These are phyloP conservation scores for Teratosphaeria viscida DNA, from an alignment of 2,329 filamentous ascomycete genomes.

Conservation along the genomic window DNA sequence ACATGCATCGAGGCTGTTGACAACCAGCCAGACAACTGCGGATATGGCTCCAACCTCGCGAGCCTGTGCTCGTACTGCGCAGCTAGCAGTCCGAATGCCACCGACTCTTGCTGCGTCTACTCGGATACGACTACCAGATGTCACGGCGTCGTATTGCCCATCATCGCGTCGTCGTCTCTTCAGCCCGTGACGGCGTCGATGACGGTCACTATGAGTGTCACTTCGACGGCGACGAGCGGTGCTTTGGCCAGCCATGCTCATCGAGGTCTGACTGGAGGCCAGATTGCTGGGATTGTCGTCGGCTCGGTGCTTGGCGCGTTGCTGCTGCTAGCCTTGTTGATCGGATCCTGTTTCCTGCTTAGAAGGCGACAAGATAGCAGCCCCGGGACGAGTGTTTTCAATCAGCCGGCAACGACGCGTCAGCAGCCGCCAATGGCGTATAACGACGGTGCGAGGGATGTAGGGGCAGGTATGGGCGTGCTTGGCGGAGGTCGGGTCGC, in stretches of 20 bases:
- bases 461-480: conserved; percentile 52
- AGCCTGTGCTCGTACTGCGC: conserved; percentile 84
- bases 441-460: conserved; percentile 30
- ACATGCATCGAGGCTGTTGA: conserved; percentile 63
- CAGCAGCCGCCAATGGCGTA: conserved; percentile 31
- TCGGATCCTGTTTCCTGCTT: conserved; percentile 48
- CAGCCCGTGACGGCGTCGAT: conserved; percentile 54
- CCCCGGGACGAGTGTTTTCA: conserved; percentile 67
- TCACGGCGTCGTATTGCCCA: conserved; percentile 62
- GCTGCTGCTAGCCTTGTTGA: conserved; percentile 56
- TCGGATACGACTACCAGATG: conserved; percentile 67
- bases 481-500: conserved; percentile 83
- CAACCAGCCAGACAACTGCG: conserved; percentile 83
- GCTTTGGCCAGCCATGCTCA: conserved; percentile 13
- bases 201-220: conserved; percentile 38
- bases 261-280: conserved; percentile 62
- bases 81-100: conserved; percentile 75
- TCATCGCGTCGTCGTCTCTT: conserved; percentile 48
- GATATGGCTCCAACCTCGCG: conserved; percentile 58
- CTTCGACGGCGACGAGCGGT: conserved; percentile 1
- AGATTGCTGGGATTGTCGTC: conserved; percentile 83
- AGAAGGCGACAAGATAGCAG: conserved; percentile 47
- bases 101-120: conserved; percentile 87
- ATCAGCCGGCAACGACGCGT: conserved; percentile 65
- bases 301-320: conserved; percentile 63